Evolutionary conservation across 2,329 filamentous ascomycete species (phyloP).

Genomic region (Diaporthe citriasiana): DNA sequence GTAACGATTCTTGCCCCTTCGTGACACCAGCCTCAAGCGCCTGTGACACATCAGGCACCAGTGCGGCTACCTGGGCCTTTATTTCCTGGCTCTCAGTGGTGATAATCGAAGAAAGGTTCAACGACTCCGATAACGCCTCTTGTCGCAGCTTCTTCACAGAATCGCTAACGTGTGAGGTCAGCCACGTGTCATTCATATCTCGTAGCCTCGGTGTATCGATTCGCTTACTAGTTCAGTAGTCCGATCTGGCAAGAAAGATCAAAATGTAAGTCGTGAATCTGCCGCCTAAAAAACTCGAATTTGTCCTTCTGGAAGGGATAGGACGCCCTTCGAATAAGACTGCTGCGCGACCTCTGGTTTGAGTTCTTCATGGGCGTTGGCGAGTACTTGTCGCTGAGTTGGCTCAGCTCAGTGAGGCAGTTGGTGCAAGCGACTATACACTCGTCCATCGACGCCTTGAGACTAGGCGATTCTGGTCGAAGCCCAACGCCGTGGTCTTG

Average conservation of each 20-base stretch:
- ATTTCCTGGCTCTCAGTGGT: background rate
- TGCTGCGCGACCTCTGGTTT: background rate
- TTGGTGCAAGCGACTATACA: background rate
- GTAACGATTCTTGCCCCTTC: background rate
- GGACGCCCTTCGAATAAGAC: background rate
- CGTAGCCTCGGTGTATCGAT: accelerated
- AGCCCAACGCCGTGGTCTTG: background rate
- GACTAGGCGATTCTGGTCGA: background rate
- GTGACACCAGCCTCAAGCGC: background rate
- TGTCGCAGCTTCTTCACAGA: background rate
- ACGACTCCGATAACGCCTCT: background rate
- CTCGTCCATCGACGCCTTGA: slow-evolving; percentile 8
- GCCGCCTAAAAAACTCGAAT: background rate
- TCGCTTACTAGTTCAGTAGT: slow-evolving; percentile 1
- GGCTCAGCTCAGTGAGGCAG: background rate
- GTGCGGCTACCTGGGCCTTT: background rate
- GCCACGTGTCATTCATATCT: background rate
- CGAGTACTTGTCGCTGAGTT: slow-evolving; percentile 11
- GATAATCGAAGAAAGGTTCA: background rate
- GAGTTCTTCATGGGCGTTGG: background rate
- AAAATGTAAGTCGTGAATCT: background rate
- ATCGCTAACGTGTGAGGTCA: background rate
- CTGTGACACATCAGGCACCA: background rate
- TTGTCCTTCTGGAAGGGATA: slow-evolving; percentile 15
- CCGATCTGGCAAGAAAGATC: background rate